Percentiles rank a stretch among this genome's conserved stretches.
Conservation (phyloP, 2,329 filamentous ascomycete species). For the Sclerotinia borealis region DNA sequence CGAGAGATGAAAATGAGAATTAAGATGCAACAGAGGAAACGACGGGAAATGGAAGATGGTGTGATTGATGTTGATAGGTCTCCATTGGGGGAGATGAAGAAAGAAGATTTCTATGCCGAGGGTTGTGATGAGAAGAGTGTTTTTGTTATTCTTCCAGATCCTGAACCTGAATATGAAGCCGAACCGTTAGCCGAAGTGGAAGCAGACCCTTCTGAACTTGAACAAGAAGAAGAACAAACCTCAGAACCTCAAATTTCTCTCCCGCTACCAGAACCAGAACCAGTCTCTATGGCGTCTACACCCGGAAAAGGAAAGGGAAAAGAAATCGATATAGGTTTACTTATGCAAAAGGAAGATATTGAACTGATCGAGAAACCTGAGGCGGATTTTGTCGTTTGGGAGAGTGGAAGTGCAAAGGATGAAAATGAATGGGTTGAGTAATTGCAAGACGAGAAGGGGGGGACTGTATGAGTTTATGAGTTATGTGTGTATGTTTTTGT, state of each 20-base stretch:
- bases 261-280: neutral
- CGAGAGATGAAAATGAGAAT: constrained; percentile 28
- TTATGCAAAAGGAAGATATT: constrained; percentile 40
- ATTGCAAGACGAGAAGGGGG: neutral
- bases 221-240: neutral
- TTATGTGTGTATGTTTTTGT: neutral
- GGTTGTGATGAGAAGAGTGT: constrained; percentile 59
- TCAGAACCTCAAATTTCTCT: too few relatives aligned
- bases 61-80: constrained; percentile 57
- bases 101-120: constrained; percentile 60
- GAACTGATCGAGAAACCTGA: constrained; percentile 53
- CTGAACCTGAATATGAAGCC: constrained; percentile 26
- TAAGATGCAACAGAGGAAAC: constrained; percentile 32
- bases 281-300: neutral
- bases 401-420: constrained; percentile 60
- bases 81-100: constrained; percentile 62
- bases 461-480: neutral
- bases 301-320: neutral
- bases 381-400: constrained; percentile 63
- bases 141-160: constrained; percentile 54
- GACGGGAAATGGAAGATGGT: constrained; percentile 45
- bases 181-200: constrained; percentile 28
- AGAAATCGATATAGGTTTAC: constrained; percentile 34
- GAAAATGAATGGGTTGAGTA: constrained; percentile 28
- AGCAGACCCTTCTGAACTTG: constrained; percentile 14